Conservation (phyloP, 2,329 filamentous ascomycete species). For the Orbilia javanica region DNA sequence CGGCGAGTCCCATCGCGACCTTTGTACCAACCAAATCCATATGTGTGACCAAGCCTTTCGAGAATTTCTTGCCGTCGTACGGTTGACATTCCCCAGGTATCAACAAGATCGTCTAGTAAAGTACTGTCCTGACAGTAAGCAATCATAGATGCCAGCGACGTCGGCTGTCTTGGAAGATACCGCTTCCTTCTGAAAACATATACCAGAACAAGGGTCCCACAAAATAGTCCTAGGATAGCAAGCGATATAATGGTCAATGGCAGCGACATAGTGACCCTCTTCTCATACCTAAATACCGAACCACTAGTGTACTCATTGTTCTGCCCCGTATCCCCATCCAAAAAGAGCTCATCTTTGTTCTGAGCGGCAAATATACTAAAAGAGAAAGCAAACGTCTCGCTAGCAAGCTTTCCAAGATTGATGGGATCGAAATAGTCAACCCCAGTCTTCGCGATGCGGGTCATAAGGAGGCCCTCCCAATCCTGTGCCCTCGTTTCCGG, state of each 20-base stretch:
- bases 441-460: not conserved
- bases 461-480: slow-evolving; percentile 35
- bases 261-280: slow-evolving; percentile 22
- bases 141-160: slow-evolving; percentile 24
- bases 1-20: slow-evolving; percentile 7
- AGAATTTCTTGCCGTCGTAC: not conserved
- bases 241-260: slow-evolving; percentile 18
- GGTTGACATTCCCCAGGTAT: slow-evolving; percentile 27
- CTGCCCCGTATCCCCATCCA: not conserved
- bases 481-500: not conserved
- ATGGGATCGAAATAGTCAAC: slow-evolving; percentile 7
- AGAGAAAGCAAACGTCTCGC: slow-evolving; percentile 7
- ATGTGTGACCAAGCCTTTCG: not conserved
- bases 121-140: slow-evolving; percentile 28
- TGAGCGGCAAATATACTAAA: slow-evolving; percentile 31
- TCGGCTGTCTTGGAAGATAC: slow-evolving; percentile 37
- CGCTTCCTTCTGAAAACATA: slow-evolving; percentile 17
- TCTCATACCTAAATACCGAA: slow-evolving; percentile 6
- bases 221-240: slow-evolving; percentile 24
- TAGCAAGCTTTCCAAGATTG: slow-evolving; percentile 1
- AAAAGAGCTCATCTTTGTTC: slow-evolving; percentile 4
- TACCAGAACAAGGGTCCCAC: slow-evolving; percentile 21
- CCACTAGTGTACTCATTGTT: not conserved
- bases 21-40: slow-evolving; percentile 39
- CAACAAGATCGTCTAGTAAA: slow-evolving; percentile 19